Percentiles rank a stretch among this genome's conserved stretches.
These are phyloP conservation scores for Stromatinia cepivora DNA, from an alignment of 2,329 filamentous ascomycete genomes.

Conservation along the genomic window DNA sequence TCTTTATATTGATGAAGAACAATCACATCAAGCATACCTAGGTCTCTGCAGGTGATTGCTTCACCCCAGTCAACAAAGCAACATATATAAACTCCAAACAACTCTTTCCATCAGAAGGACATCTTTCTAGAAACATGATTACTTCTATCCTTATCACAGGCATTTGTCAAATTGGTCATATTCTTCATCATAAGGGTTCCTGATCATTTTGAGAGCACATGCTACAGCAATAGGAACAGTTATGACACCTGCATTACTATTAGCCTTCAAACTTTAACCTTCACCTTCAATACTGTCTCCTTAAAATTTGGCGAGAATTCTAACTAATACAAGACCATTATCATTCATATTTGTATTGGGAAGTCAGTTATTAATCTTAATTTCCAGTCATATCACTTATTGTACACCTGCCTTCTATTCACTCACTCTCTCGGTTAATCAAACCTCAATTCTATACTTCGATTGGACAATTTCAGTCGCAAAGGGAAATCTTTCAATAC, in stretches of 20 bases:
- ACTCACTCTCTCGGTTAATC: conserved; percentile 9
- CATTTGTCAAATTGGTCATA: too few species aligned
- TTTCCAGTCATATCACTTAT: not conserved
- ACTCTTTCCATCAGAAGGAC: too few species aligned
- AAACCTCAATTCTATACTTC: not conserved
- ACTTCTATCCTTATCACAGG: not conserved
- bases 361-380: not conserved
- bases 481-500: not conserved
- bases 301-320: not conserved
- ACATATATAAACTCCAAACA: not conserved
- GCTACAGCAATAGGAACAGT: not conserved
- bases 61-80: not conserved
- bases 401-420: conserved; percentile 8
- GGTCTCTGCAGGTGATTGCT: not conserved
- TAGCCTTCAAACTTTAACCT: not conserved
- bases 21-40: not conserved
- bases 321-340: not conserved
- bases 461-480: not conserved
- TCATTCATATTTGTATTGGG: not conserved
- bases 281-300: not conserved
- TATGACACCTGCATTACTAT: not conserved
- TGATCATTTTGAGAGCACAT: not conserved
- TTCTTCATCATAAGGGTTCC: not conserved
- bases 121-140: not conserved
- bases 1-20: not conserved